These are phyloP conservation scores for Fraxinus pennsylvanica DNA, from an alignment of 257 asterid species.

Conservation along the genomic window DNA sequence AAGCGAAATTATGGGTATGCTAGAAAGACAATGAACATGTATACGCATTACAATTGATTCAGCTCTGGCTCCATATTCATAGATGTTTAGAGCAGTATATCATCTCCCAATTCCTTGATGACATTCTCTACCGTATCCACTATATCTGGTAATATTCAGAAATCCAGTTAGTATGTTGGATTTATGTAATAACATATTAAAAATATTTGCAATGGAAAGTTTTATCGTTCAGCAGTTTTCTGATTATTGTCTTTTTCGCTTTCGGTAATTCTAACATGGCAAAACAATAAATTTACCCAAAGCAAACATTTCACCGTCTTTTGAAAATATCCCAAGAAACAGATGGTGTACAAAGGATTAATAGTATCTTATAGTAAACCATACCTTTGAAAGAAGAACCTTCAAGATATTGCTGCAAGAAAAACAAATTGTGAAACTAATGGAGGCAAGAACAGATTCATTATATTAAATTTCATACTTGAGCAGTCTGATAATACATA, in stretches of 20 bases:
- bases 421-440: conserved; percentile 17
- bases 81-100: conserved; percentile 32
- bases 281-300: conserved; percentile 8
- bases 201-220: conserved; percentile 18
- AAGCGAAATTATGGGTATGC: not conserved
- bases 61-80: conserved; percentile 10
- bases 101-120: conserved; percentile 60
- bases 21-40: conserved; percentile 7
- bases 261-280: conserved; percentile 8
- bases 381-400: conserved; percentile 73
- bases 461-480: not conserved
- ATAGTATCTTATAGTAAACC: not conserved
- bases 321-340: not conserved
- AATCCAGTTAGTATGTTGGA: conserved; percentile 17
- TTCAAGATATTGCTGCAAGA: conserved; percentile 70
- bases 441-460: not conserved
- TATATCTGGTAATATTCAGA: conserved; percentile 52
- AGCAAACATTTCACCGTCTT: not conserved
- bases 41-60: conserved; percentile 8
- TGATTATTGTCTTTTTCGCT: not conserved
- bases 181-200: not conserved
- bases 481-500: not conserved
- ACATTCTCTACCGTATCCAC: conserved; percentile 69
- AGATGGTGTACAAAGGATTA: conserved; percentile 5
- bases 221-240: not conserved